These are phyloP conservation scores for Pyrus bretschneideri DNA, from an alignment of 306 rosid genomes.

Conservation along the genomic window DNA sequence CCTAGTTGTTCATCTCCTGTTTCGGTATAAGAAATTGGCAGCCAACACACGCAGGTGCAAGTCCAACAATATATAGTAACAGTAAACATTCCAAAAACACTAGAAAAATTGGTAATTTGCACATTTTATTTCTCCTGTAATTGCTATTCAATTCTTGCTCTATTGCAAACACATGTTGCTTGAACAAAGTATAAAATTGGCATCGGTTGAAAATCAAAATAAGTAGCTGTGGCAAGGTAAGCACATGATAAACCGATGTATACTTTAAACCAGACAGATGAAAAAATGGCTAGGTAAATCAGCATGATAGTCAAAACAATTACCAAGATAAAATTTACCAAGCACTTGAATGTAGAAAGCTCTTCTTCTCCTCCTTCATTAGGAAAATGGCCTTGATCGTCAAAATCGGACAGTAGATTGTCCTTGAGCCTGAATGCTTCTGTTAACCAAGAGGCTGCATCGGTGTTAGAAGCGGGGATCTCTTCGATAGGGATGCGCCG, in stretches of 20 bases:
- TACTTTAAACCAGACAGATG: conserved; percentile 62
- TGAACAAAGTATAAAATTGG: conserved; percentile 42
- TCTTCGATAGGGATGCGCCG: conserved; percentile 52
- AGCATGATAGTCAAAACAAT: conserved; percentile 47
- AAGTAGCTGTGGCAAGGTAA: conserved; percentile 69
- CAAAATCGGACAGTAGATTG: conserved; percentile 51
- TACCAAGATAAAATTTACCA: conserved; percentile 35
- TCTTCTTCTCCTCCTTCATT: conserved; percentile 35
- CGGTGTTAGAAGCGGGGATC: conserved; percentile 52
- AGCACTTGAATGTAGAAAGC: conserved; percentile 53
- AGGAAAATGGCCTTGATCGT: conserved; percentile 61
- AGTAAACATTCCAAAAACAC: not conserved
- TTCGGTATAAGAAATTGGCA: not conserved
- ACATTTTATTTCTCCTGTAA: not conserved
- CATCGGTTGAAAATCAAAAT: conserved; percentile 39
- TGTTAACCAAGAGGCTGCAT: conserved; percentile 67
- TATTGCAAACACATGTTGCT: conserved; percentile 39
- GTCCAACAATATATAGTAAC: not conserved
- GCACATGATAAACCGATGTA: conserved; percentile 68
- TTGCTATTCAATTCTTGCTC: conserved; percentile 10
- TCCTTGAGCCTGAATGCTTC: conserved; percentile 48
- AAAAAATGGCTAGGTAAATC: conserved; percentile 52
- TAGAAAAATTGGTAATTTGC: not conserved
- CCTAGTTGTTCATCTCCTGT: not conserved
- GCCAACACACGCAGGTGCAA: not conserved